Base-by-base conservation (phyloP, 371 early-diverging fungal genomes). In the Mucor irregularis region DNA sequence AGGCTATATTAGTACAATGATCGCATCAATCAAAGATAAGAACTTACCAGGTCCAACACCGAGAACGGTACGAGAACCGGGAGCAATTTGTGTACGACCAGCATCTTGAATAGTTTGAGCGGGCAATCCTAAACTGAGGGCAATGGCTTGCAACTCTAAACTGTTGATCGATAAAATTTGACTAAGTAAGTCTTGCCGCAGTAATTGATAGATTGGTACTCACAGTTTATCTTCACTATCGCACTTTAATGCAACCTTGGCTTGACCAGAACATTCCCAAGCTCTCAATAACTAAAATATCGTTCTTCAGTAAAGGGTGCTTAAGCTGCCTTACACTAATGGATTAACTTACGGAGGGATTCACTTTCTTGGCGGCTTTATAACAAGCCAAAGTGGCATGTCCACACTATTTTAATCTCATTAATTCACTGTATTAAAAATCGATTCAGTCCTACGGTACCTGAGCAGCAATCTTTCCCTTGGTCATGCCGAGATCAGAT, bases 51-150 rank as follows among this genome's bases (percentile, higher is more conserved):
- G 99, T 6, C 99, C 99, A 59, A 99, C 88, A 10, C 94, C 98
- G 28, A 97, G 75, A 5, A 99, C 99, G 0, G 99, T 99, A 29
- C 89, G 77, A 16, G 98, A 92, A 17, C 96, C 96, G 22, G 97
- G 88, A 7, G 91, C 94, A 56, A 99, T 95, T 74, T 99, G 99
- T 37, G 99, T 99, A 39, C 95, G 78, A 24, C 99, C 99, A 16
- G 99, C 99, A 76, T 99, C 99, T 31, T 81, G 78, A 47, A 98
- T 94, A 49, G 82, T 84, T 57, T 87, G 80, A 14, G 95, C 90
- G 21, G 89, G 84, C 42, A 98, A 69, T 14, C 91, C 91, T 21
- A 79, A 44, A 17, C 74, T 69, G 34, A 69, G 73, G 0, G 98
- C 98, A 53, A 76, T 64, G 2, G 78, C 77, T 67, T 92, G 85